Conservation (phyloP, 2,329 filamentous ascomycete species). For the Dothiorella sarmentorum region DNA sequence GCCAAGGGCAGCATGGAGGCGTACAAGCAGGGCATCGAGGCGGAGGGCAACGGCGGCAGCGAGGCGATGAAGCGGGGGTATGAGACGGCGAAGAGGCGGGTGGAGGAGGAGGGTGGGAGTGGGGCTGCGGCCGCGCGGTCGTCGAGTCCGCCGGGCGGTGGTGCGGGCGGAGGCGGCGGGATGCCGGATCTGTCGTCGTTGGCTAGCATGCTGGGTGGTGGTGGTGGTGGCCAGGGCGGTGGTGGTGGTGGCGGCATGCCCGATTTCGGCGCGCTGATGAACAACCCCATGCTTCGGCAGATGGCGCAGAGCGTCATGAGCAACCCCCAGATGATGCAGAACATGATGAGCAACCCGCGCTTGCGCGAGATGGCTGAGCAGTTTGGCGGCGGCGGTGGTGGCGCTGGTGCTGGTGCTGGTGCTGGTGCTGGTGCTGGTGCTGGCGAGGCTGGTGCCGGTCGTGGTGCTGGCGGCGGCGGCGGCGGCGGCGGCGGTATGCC, state of each 20-base stretch:
- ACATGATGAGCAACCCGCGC: constrained; percentile 90
- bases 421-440: constrained; percentile 30
- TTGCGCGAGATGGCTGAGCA: constrained; percentile 82
- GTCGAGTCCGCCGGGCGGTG: constrained; percentile 28
- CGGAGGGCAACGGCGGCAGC: constrained; percentile 89
- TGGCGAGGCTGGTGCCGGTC: too few species aligned
- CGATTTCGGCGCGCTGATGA: constrained; percentile 84
- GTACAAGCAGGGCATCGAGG: constrained; percentile 87
- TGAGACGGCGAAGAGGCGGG: constrained; percentile 85
- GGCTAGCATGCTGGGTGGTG: constrained; percentile 51
- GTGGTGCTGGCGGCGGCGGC: constrained; percentile 30
- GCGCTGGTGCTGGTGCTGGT: constrained; percentile 32
- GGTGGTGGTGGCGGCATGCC: constrained; percentile 73
- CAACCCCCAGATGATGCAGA: constrained; percentile 88
- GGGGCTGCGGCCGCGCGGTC: constrained; percentile 28
- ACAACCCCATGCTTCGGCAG: constrained; percentile 94
- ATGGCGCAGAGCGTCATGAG: constrained; percentile 98
- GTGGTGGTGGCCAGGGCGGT: constrained; percentile 56
- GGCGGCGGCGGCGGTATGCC: constrained; percentile 76
- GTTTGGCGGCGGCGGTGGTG: constrained; percentile 57
- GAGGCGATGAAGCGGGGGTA: constrained; percentile 97
- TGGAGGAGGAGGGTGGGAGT: constrained; percentile 68
- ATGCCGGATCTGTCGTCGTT: constrained; percentile 41
- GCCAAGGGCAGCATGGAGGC: constrained; percentile 90
- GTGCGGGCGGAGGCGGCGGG: constrained; percentile 36